Evolutionary conservation across 2,329 filamentous ascomycete species (phyloP).

Genomic region (Botrytis paeoniae): DNA sequence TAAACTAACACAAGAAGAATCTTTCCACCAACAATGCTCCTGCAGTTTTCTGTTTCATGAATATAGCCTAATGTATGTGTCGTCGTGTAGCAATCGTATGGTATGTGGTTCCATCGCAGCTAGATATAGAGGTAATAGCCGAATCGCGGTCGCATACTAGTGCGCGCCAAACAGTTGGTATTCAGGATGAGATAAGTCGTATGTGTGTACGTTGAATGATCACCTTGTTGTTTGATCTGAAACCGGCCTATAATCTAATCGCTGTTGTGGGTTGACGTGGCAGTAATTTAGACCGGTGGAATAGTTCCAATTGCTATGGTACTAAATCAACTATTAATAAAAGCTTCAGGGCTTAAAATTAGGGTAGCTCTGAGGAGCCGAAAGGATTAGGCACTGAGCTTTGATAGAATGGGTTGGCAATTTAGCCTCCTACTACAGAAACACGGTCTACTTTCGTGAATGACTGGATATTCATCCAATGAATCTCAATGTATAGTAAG

Average conservation of each 20-base stretch:
- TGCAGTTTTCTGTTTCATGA: background rate
- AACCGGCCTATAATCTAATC: background rate
- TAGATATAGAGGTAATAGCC: background rate
- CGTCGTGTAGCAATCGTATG: background rate
- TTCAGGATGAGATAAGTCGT: background rate
- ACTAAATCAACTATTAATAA: no score
- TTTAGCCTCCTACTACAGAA: no score
- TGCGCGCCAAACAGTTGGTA: background rate
- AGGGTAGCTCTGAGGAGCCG: no score
- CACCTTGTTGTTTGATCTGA: no score
- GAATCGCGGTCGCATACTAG: background rate
- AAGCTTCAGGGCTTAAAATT: no score
- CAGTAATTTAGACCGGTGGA: no score
- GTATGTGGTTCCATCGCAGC: background rate
- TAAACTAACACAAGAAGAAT: background rate
- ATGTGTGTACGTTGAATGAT: background rate
- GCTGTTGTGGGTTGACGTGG: background rate
- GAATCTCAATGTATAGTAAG: no score
- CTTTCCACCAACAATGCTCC: background rate
- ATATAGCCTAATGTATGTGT: background rate
- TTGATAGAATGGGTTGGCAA: no score
- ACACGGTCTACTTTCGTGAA: no score
- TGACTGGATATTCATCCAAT: no score
- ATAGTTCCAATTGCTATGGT: no score
- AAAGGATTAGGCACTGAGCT: no score